phyloP scores from a whole-genome alignment of 164 flowering plant species.

The Vitis rotundifolia region DNA sequence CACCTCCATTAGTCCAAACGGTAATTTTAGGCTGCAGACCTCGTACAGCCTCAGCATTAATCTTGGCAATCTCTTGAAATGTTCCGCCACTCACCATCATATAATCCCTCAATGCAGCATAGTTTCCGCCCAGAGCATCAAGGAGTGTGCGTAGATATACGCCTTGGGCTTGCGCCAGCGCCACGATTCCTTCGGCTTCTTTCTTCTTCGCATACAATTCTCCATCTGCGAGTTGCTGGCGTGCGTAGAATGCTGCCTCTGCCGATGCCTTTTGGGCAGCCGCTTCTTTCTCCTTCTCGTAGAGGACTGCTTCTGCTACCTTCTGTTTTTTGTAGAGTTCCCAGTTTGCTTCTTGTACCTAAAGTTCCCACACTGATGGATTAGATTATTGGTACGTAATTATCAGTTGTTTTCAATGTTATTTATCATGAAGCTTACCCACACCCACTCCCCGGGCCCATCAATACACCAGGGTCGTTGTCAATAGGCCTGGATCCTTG shows the following conservation, averaged over 20 bases:
- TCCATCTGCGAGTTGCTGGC: slow-evolving; percentile 17
- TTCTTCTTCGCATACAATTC: slow-evolving; percentile 25
- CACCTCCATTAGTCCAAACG: slow-evolving; percentile 21
- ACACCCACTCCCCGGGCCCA: too few relatives aligned
- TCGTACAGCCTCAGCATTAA: slow-evolving; percentile 22
- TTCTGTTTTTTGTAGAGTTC: slow-evolving; percentile 27
- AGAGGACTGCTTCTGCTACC: slow-evolving; percentile 28
- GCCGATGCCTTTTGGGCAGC: slow-evolving; percentile 21
- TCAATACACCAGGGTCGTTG: too few relatives aligned
- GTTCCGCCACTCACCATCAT: slow-evolving; percentile 18
- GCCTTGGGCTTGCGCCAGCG: slow-evolving; percentile 26
- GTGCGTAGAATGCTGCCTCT: slow-evolving; percentile 20
- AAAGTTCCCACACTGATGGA: too few relatives aligned
- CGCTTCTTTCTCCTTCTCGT: slow-evolving; percentile 19
- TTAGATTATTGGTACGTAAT: too few relatives aligned
- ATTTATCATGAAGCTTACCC: too few relatives aligned
- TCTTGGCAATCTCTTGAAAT: slow-evolving; percentile 25
- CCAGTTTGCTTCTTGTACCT: slow-evolving; percentile 44
- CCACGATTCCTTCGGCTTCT: slow-evolving; percentile 29
- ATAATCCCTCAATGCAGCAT: slow-evolving; percentile 23
- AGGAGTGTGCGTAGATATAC: slow-evolving; percentile 15
- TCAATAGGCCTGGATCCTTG: too few relatives aligned
- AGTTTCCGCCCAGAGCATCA: slow-evolving; percentile 20
- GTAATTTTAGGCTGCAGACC: slow-evolving; percentile 32
- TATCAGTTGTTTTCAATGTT: too few relatives aligned